Base-by-base conservation (phyloP, 164 flowering plant genomes). In the Platanus orientalis region DNA sequence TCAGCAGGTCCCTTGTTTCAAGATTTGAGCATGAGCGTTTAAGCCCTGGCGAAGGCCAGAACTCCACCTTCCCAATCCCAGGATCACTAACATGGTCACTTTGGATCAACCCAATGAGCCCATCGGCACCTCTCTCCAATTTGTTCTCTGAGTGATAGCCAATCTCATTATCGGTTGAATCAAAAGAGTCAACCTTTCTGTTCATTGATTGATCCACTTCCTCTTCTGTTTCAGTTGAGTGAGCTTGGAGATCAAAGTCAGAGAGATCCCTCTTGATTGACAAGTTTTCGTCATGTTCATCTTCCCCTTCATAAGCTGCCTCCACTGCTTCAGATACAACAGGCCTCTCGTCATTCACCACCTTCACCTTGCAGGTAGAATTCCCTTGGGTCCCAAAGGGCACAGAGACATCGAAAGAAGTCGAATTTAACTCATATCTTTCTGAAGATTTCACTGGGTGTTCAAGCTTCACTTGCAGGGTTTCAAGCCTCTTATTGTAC, bases 81-180 rank as follows among this genome's bases (percentile, higher is more conserved):
- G 98, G 97, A 76, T 93, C 98, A 73, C 98, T 90, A 16, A 83
- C 27, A 74, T 90, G 90, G 25, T 96, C 98, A 69, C 78, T 76
- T 60, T 71, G 79, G n/a, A 75, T 68, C 66, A 57, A 10, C n/a
- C 81, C 78, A 36, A 54, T 21, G 21, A 28, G 68, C 57, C 61
- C 51, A 56, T 73, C 82, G 42, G 48, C 75, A 53, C 67, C 74
- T 51, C 63, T 54, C 20, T 71, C 73, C 7, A 57, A 57, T 45
- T 42, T 66, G 4, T 53, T 32, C 42, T 63, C 79, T 25, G 16
- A 61, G 11, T 53, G 60, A 19, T 54, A 59, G 55, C 55, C 68
- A 7, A 49, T 47, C 27, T 69, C 66, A 6, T 20, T 23, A 30
- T 70, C 70, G 40, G 60, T 27, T 13, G 72, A 63, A 25, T 66